A percentile compares a stretch with the other conserved stretches of the same genome.
These are phyloP conservation scores for Pyrenophora teres DNA, from an alignment of 2,329 filamentous ascomycete genomes.

Conservation along the genomic window DNA sequence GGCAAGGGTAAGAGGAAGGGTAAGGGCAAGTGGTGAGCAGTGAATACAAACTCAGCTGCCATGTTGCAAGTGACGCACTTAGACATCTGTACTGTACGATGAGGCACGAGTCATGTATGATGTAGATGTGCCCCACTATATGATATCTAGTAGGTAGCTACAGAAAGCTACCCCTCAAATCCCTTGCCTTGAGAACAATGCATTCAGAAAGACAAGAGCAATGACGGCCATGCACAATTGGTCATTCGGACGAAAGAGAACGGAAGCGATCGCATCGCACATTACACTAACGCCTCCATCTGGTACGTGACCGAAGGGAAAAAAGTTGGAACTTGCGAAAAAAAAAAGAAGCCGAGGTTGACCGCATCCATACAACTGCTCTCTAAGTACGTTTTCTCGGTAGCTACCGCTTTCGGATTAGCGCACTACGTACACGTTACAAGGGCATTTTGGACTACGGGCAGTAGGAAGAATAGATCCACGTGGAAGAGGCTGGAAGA, in stretches of 20 bases:
- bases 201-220: too few species aligned
- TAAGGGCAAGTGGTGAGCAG: slow-evolving; percentile 40
- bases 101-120: too few species aligned
- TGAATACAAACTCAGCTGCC: background rate
- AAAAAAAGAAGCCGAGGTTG: slow-evolving; percentile 16
- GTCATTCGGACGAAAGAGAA: background rate
- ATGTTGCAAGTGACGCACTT: too few species aligned
- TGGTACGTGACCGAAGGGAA: background rate
- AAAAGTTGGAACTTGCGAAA: slow-evolving; percentile 6
- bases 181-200: too few species aligned
- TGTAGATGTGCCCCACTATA: too few species aligned
- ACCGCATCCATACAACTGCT: slow-evolving; percentile 4
- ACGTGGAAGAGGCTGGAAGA: slow-evolving; percentile 4
- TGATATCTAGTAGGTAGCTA: too few species aligned
- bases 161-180: background rate
- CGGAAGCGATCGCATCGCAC: background rate
- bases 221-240: too few species aligned
- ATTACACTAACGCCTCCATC: background rate
- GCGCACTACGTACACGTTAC: background rate
- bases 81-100: background rate
- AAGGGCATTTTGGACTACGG: background rate
- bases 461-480: background rate
- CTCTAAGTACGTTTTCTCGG: slow-evolving; percentile 1
- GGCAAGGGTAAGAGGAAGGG: slow-evolving; percentile 45
- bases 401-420: slow-evolving; percentile 4